Evolutionary conservation across 2,329 filamentous ascomycete genomes (phyloP), one percentile per base, ranked within the genome.

Genomic region (Nothopassalora personata): DNA sequence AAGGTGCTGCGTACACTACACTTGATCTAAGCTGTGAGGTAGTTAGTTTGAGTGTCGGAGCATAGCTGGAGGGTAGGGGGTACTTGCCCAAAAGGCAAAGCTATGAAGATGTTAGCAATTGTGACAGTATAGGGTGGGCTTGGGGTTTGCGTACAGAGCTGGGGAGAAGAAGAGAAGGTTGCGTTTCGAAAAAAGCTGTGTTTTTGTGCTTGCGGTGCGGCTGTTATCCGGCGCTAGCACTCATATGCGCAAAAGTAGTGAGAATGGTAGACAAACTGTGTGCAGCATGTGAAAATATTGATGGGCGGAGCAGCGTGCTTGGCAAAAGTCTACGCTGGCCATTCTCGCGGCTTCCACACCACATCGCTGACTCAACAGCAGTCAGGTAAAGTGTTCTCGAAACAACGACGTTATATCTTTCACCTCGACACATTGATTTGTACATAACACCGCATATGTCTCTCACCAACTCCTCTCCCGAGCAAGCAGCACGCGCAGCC

Each of bases 391-490:
- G 36, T 43, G 36, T 43, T 43, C 36, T 43, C 31, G 31, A 13
- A 13, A 43, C 36, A 28, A 33, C 23, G 13, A 34, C 49, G 49
- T 18, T 31, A 47, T 48, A 46, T 33, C 18, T 1, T 9, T n/a
- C 10, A 45, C 36, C 10, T 23, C 5, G 13, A 53, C 31, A 34
- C 2, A 23, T 23, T 23, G 23, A 23, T 23, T 23, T 23, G 8
- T 13, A 1, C 5, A 4, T 8, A n/a, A n/a, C 11, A 5, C 13
- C n/a, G 31, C 62, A 30, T 10, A 96, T 97, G 94, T 96, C 93
- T 66, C 81, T 97, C 60, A 96, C 92, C 52, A 92, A 90, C 74
- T 90, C 89, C 56, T 88, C 87, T 33, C 89, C 93, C 51, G 79
- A 84, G 57, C 86, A 91, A 65, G 89, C 89, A 54, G 93, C 93